Evolutionary conservation across 2,329 filamentous ascomycete species (phyloP).

Genomic region (Lachnellula willkommii): DNA sequence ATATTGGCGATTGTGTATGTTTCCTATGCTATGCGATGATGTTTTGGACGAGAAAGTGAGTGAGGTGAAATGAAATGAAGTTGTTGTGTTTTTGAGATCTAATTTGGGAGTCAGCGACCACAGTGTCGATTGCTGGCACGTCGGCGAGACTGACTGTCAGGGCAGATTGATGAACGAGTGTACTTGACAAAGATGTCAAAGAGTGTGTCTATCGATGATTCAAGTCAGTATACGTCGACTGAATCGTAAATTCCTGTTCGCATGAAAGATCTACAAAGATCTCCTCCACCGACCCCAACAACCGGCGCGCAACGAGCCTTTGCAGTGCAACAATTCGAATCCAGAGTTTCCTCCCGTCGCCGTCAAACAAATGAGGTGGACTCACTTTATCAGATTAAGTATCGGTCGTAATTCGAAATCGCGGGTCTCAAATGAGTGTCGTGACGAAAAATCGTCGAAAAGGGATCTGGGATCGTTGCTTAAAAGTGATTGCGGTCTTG

Average conservation of each 20-base stretch:
- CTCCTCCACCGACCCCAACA: conserved; percentile 6
- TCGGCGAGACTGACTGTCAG: conserved; percentile 43
- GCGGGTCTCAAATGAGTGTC: conserved; percentile 31
- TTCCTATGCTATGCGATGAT: conserved; percentile 4
- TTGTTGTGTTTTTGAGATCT: conserved; percentile 16
- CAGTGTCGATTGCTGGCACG: not conserved
- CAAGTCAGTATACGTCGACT: conserved; percentile 21
- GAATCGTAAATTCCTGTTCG: conserved; percentile 12
- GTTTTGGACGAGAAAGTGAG: conserved; percentile 10
- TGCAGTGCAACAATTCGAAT: conserved; percentile 3
- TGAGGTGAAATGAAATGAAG: conserved; percentile 13
- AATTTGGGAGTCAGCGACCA: conserved; percentile 17
- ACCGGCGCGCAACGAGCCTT: not conserved
- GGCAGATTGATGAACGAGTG: conserved; percentile 47
- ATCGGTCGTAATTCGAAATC: conserved; percentile 21
- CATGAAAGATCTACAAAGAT: conserved; percentile 26
- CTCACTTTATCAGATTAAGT: conserved; percentile 30
- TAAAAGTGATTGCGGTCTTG: conserved; percentile 22
- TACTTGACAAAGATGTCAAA: conserved; percentile 54
- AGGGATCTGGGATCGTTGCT: conserved; percentile 12
- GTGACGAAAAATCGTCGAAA: conserved; percentile 32
- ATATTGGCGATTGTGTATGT: conserved; percentile 37
- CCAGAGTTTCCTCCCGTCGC: not conserved
- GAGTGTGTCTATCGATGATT: conserved; percentile 36
- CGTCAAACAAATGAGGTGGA: conserved; percentile 9